A percentile compares a stretch with the other conserved stretches of the same genome.
Conservation (phyloP, 2,329 filamentous ascomycete species). For the Aspergillus sp. region DNA sequence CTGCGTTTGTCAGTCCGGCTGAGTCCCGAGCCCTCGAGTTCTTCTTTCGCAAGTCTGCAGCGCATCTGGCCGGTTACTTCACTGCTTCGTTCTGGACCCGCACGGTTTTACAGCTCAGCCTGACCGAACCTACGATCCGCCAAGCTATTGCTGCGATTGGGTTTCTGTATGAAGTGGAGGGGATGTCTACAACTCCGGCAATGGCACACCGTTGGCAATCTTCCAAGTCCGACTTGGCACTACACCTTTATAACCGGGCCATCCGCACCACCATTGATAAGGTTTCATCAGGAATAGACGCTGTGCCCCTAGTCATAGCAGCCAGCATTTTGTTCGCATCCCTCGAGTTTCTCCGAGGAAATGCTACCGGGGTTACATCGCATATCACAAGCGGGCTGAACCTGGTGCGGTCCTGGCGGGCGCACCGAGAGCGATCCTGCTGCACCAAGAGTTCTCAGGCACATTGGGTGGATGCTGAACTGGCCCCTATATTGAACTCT, state of each 20-base stretch:
- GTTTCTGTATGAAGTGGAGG: conserved; percentile 62
- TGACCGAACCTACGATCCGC: conserved; percentile 62
- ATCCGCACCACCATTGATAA: conserved; percentile 19
- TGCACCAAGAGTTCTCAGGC: background rate
- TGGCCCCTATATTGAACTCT: conserved; percentile 20
- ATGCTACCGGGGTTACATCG: conserved; percentile 28
- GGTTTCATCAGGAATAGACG: conserved; percentile 52
- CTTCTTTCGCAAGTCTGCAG: conserved; percentile 59
- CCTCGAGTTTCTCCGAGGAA: conserved; percentile 54
- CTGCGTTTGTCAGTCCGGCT: background rate
- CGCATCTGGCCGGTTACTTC: conserved; percentile 67
- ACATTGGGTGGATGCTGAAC: conserved; percentile 21
- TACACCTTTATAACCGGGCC: conserved; percentile 18
- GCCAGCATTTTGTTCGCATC: conserved; percentile 66
- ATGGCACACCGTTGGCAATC: conserved; percentile 31
- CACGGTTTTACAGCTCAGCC: conserved; percentile 64
- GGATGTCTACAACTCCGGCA: conserved; percentile 36
- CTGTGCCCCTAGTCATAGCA: conserved; percentile 51
- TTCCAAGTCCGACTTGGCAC: background rate
- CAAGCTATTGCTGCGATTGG: conserved; percentile 68
- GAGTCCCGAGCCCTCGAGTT: conserved; percentile 34
- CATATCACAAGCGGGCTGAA: conserved; percentile 22
- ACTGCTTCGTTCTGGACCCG: conserved; percentile 67
- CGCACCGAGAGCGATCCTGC: background rate
- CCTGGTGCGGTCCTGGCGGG: conserved; percentile 18